Base-by-base conservation (phyloP, 495 filamentous ascomycete genomes). In the Aspergillus nanangensis region DNA sequence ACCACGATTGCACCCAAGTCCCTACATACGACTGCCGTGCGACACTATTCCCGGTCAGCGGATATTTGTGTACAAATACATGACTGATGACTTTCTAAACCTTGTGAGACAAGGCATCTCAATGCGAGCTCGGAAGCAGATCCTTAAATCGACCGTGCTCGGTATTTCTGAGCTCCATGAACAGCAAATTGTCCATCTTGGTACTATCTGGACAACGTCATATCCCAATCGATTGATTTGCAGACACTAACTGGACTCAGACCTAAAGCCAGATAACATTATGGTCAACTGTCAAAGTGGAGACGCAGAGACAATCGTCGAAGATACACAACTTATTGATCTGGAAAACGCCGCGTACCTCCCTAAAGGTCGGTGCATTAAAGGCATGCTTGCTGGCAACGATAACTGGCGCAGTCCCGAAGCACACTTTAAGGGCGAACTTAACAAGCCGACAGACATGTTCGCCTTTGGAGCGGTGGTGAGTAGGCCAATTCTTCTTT, bases 261-360 rank as follows among this genome's bases (percentile, higher is more conserved):
- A 62, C 47, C 57, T 64, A 14, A 64, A 60, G 39, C 46, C 58
- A 24, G 52, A 64, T 27, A 62, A 64, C 46, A 55, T 64, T 32
- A 50, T 60, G 52, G 50, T 61, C 22, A 45, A 60, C 22, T 48
- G 43, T 38, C 36, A 51, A 3, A 41, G 42, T 41, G 32, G 8
- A 13, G 40, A 50, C 8, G 48, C 60, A 8, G 62, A 65, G 38
- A 58, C 55, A 13, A 43, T 52, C 9, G 55, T 73, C n/a, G 55
- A 66, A 39, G 55, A 51, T 22, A 66, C 66, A 21, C 65, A 65
- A 14, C 31, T 67, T 10, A 66, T 58, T 17, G 66, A 70, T 41
- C 38, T 76, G 35, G 72, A 74, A 52, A 67, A 73, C 47, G 66
- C 70, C 32, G 70, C 70, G 8, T 65, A 70, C 44, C 63, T 74